Evolutionary conservation across 305 asterid species (phyloP).

Genomic region (Nicotiana rustica): DNA sequence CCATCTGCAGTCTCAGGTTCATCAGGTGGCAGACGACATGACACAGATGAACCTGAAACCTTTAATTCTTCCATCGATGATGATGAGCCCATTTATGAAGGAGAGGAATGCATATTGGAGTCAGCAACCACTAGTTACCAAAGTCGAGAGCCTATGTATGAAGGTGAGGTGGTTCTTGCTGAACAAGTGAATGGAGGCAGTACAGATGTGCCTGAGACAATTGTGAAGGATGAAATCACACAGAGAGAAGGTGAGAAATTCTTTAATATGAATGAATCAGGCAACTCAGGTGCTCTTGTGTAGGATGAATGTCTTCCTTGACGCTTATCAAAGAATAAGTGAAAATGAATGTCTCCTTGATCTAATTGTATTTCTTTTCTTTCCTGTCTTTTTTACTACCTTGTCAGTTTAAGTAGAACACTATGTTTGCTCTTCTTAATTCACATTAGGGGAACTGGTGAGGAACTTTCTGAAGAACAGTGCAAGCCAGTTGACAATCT

Average conservation of each 20-base stretch:
- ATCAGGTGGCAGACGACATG: conserved; percentile 48
- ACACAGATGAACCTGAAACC: conserved; percentile 51
- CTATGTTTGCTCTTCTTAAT: conserved; percentile 40
- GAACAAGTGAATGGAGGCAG: conserved; percentile 61
- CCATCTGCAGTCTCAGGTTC: conserved; percentile 52
- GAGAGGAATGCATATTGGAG: conserved; percentile 90
- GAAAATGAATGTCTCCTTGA: not conserved
- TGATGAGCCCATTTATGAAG: conserved; percentile 88
- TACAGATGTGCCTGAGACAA: conserved; percentile 46
- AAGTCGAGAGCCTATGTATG: conserved; percentile 86
- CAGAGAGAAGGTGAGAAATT: conserved; percentile 63
- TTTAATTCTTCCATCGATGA: conserved; percentile 54
- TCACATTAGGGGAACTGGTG: conserved; percentile 72
- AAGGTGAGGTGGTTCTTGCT: conserved; percentile 91
- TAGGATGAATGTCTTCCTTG: conserved; percentile 34
- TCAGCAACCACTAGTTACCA: conserved; percentile 55
- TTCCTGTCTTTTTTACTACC: conserved; percentile 20
- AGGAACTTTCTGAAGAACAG: conserved; percentile 75
- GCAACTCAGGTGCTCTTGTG: not conserved
- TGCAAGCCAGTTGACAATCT: conserved; percentile 90
- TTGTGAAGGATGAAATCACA: conserved; percentile 58
- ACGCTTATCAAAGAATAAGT: not conserved
- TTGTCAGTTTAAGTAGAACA: conserved; percentile 30
- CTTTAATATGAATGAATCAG: not conserved
- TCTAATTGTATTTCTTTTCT: conserved; percentile 28